Evolutionary conservation across 768 basidiomycete genomes (phyloP).

Genomic region (Mycena latifolia): DNA sequence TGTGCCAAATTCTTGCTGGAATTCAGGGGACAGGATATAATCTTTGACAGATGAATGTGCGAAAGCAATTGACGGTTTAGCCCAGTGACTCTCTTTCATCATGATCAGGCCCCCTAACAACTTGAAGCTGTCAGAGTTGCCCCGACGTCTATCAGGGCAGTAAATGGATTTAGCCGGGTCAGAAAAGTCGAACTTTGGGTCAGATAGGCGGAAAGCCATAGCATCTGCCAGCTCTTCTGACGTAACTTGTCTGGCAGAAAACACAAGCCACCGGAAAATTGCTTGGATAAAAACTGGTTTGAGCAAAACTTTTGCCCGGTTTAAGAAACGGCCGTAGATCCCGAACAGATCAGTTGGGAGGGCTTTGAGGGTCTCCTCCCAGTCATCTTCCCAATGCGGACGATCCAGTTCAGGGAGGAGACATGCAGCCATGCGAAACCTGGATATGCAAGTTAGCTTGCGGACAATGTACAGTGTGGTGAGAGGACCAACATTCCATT

Average conservation of each 20-base stretch:
- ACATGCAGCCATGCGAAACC: slow-evolving; percentile 7
- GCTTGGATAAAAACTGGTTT: neutral
- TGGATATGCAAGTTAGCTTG: slow-evolving; percentile 1
- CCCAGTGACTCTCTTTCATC: neutral
- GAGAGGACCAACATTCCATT: slow-evolving; percentile 1
- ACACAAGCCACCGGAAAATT: neutral
- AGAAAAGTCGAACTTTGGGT: neutral
- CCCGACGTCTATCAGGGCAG: neutral
- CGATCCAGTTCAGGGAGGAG: neutral
- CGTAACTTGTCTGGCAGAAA: neutral
- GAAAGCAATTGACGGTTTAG: neutral
- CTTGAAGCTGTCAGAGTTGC: too few relatives aligned
- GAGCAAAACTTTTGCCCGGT: neutral
- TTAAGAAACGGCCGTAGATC: neutral
- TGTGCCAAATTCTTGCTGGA: too few relatives aligned
- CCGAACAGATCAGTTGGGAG: neutral
- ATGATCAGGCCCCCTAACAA: neutral
- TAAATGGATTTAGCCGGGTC: neutral
- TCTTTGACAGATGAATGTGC: neutral
- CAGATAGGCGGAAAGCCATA: neutral
- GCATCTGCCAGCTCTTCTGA: neutral
- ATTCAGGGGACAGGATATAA: neutral
- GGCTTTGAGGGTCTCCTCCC: neutral
- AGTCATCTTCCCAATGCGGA: neutral
- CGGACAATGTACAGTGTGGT: neutral